phyloP scores from a whole-genome alignment of 257 asterid species.

The Apocynum venetum region DNA sequence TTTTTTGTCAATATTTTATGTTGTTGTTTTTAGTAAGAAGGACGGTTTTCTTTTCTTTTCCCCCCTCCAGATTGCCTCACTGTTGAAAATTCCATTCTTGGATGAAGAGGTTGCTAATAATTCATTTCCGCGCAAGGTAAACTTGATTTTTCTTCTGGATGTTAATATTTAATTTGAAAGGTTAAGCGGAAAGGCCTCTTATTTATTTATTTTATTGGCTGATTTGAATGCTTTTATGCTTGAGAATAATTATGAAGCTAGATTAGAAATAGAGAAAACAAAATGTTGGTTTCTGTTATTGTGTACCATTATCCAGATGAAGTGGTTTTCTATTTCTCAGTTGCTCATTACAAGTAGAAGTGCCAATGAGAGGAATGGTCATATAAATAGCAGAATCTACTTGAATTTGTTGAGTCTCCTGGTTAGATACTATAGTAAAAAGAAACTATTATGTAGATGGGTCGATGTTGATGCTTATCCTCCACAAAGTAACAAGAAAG shows the following conservation, averaged over 20 bases:
- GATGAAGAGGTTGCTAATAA: slow-evolving; percentile 68
- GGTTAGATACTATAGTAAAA: background rate
- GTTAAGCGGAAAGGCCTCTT: background rate
- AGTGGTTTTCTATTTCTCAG: background rate
- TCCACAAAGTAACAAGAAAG: slow-evolving; percentile 63
- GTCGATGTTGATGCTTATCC: slow-evolving; percentile 72
- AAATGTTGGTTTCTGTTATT: background rate
- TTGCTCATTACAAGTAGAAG: background rate
- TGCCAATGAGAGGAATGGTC: background rate
- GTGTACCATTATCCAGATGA: background rate
- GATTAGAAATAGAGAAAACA: background rate
- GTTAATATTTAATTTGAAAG: background rate
- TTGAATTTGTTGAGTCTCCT: background rate
- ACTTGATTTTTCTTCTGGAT: background rate
- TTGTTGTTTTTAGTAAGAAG: background rate
- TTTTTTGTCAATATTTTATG: background rate
- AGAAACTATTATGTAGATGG: slow-evolving; percentile 54
- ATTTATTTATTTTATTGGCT: background rate
- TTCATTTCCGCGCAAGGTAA: slow-evolving; percentile 79
- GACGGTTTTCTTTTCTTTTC: background rate
- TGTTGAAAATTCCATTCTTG: slow-evolving; percentile 82
- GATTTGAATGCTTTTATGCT: background rate
- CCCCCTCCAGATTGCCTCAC: slow-evolving; percentile 68
- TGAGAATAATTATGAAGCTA: background rate
- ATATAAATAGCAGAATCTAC: background rate